Evolutionary conservation across 176 grass and related monocot genomes (phyloP).

Genomic region (Sorghum bicolor): Sorghum_bicolor_NCBIv3 NC_012872.2:51791501-51792000

Average conservation of each 20-base stretch:
- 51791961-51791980: not conserved
- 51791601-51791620: constrained; percentile 16
- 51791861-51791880: not conserved
- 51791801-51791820: not conserved
- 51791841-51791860: constrained; percentile 9
- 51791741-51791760: constrained; percentile 1
- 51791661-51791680: constrained; percentile 49
- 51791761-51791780: constrained; percentile 6
- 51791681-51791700: constrained; percentile 4
- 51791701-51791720: constrained; percentile 16
- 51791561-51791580: constrained; percentile 23
- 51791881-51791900: no score
- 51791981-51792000: not conserved
- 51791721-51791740: constrained; percentile 5
- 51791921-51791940: not conserved
- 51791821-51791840: not conserved
- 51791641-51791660: constrained; percentile 36
- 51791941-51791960: constrained; percentile 2
- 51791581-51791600: constrained; percentile 9
- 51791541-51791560: not conserved
- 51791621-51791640: constrained; percentile 7
- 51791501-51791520: constrained; percentile 25
- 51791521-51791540: not conserved
- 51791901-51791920: constrained; percentile 2
- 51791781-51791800: constrained; percentile 2